Percentiles rank a stretch among this genome's conserved stretches.
These are phyloP conservation scores for Stagonosporopsis vannaccii DNA, from an alignment of 2,329 filamentous ascomycete species.

Conservation along the genomic window DNA sequence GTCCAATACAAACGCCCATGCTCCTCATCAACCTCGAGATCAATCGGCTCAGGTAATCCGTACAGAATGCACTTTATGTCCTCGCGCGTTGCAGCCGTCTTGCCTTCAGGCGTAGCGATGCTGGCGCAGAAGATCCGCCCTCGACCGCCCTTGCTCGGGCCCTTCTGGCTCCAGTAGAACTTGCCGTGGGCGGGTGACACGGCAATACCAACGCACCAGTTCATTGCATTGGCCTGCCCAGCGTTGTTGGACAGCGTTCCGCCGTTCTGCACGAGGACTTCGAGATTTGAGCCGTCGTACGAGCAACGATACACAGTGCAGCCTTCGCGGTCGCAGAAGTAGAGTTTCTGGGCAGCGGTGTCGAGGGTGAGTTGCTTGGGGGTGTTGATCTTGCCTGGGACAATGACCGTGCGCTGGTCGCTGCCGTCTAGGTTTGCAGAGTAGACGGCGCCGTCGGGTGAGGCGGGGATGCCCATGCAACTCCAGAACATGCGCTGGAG, in stretches of 20 bases:
- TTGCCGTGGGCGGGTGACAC: conserved; percentile 54
- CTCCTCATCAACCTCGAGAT: conserved; percentile 62
- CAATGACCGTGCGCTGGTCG: conserved; percentile 54
- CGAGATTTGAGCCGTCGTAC: conserved; percentile 18
- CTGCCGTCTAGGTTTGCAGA: conserved; percentile 60
- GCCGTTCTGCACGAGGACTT: conserved; percentile 17
- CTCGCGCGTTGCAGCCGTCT: conserved; percentile 23
- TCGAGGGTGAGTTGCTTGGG: conserved; percentile 52
- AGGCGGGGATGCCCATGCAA: conserved; percentile 26
- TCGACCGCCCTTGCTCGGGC: conserved; percentile 57
- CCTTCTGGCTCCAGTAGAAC: conserved; percentile 70
- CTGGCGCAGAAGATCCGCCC: conserved; percentile 64
- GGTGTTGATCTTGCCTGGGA: conserved; percentile 52
- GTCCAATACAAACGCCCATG: conserved; percentile 64
- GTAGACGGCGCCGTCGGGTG: conserved; percentile 54
- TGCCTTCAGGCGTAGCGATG: conserved; percentile 49
- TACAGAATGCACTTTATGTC: conserved; percentile 38
- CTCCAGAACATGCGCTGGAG: conserved; percentile 42
- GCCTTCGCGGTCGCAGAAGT: conserved; percentile 55
- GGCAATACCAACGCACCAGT: conserved; percentile 65
- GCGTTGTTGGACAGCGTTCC: background rate
- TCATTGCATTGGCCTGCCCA: conserved; percentile 40
- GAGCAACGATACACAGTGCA: conserved; percentile 46
- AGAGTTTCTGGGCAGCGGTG: conserved; percentile 38
- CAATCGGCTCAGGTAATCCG: conserved; percentile 54